phyloP scores from a whole-genome alignment of 1,284 basidiomycete genomes.

The Tilletia indica region DNA sequence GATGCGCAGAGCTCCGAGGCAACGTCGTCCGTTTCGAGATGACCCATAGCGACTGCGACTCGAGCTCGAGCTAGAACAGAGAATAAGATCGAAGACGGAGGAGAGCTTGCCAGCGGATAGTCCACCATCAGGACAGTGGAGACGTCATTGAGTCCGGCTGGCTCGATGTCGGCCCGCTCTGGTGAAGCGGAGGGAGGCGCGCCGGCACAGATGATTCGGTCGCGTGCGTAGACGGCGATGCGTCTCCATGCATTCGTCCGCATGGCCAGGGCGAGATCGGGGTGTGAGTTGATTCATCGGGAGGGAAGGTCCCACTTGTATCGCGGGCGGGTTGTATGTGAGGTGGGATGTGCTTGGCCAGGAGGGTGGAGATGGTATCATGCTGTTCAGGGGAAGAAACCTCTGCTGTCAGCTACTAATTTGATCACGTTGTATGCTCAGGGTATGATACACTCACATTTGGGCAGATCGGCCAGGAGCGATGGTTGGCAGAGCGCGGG shows the following conservation, averaged over 20 bases:
- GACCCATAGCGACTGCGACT: constrained; percentile 22
- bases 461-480: constrained; percentile 16
- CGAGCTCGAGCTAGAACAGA: constrained; percentile 29
- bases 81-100: constrained; percentile 29
- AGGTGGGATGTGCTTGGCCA: constrained; percentile 33
- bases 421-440: not conserved
- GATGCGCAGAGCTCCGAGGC: not conserved
- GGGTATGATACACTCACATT: not conserved
- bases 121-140: constrained; percentile 33
- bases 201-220: too few relatives aligned
- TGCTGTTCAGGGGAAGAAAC: not conserved
- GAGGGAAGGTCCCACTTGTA: too few relatives aligned
- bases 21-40: constrained; percentile 17
- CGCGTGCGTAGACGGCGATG: too few relatives aligned
- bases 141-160: constrained; percentile 9
- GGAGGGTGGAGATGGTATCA: constrained; percentile 30
- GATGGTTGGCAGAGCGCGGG: constrained; percentile 15
- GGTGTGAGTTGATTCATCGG: too few relatives aligned
- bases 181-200: not conserved
- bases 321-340: constrained; percentile 23
- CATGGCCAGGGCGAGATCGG: too few relatives aligned
- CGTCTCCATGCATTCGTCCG: too few relatives aligned
- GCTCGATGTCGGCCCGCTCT: not conserved
- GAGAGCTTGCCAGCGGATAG: constrained; percentile 29
- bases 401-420: not conserved